A percentile compares a stretch with the other conserved stretches of the same genome.
phyloP scores from a whole-genome alignment of 2,329 filamentous ascomycete species.

The Clonostachys byssicola region DNA sequence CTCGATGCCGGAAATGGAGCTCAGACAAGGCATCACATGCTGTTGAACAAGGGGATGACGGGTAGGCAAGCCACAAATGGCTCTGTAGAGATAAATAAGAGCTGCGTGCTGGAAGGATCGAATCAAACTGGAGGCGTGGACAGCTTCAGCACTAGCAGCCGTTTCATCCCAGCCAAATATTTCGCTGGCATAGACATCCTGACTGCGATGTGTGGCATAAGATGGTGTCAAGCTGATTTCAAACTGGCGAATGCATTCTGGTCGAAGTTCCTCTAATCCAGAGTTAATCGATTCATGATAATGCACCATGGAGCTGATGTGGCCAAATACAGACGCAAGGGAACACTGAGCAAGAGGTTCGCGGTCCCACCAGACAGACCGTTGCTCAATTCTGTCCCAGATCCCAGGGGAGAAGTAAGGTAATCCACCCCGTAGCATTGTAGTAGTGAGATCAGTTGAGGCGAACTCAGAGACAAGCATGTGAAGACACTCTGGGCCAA shows the following conservation, averaged over 20 bases:
- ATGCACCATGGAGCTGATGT: constrained; percentile 18
- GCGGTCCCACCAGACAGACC: constrained; percentile 35
- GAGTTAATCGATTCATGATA: constrained; percentile 13
- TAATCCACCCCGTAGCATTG: constrained; percentile 28
- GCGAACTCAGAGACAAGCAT: constrained; percentile 37
- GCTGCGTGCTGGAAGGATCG: constrained; percentile 32
- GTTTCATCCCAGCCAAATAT: no score
- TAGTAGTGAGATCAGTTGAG: constrained; percentile 34
- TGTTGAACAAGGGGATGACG: constrained; percentile 32
- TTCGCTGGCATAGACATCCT: no score
- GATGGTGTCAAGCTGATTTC: constrained; percentile 5
- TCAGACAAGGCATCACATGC: constrained; percentile 25
- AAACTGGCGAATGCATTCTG: no score
- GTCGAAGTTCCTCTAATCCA: constrained; percentile 12
- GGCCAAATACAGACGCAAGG: constrained; percentile 23
- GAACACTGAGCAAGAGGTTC: constrained; percentile 25
- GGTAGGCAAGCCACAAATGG: constrained; percentile 29
- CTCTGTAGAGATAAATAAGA: constrained; percentile 35
- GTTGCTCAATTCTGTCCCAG: constrained; percentile 31
- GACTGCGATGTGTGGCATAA: constrained; percentile 1
- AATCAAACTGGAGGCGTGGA: constrained; percentile 22
- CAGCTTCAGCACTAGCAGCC: neutral
- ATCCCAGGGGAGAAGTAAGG: constrained; percentile 28
- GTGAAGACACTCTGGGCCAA: constrained; percentile 19
- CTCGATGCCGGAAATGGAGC: constrained; percentile 25